Base-by-base conservation (phyloP, 2,329 filamentous ascomycete species). In the Fusarium pseudoanthophilum region DNA sequence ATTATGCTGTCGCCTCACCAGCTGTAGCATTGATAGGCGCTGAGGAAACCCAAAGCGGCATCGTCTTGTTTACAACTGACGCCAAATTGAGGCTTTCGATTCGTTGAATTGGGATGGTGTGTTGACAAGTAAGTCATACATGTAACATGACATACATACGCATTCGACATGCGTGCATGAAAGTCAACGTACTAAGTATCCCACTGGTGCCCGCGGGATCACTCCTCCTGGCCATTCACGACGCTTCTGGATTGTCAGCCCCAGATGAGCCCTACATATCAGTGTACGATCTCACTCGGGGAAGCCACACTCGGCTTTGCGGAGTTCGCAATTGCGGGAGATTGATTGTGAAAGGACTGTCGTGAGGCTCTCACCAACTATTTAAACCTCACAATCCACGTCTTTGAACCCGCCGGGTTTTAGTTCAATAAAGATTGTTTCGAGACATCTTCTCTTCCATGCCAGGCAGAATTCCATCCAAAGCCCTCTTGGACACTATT, bases 261-360 rank as follows among this genome's bases (percentile, higher is more conserved):
- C 34, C 55, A 55, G 28, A 45, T 40, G 43, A 48, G 36, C 43
- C 67, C 36, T 64, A 34, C 32, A 15, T 34, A 39, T 67, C 53
- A 36, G 40, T 42, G 37, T 34, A n/a, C 20, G n/a, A 52, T 71
- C 32, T 48, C 49, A 61, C 58, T n/a, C 42, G 55, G 56, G 48
- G 46, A n/a, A 61, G 60, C 57, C 52, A 46, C 32, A 45, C 42
- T 42, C 71, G 51, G 39, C 28, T 71, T 74, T 71, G 67, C 71
- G 71, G 39, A 71, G 30, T 63, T 58, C 71, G 72, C 68, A 75
- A 65, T 62, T 75, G 72, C 72, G 68, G 46, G 46, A 52, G 56
- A 28, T 46, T 42, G 28, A 42, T 20, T 55, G 26, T 32, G 43
- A 30, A 45, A 15, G 34, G 26, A 48, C 18, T 46, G 5, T 39